These are phyloP conservation scores for Leucosporidium scottii DNA, from an alignment of 768 basidiomycete species.

Conservation along the genomic window DNA sequence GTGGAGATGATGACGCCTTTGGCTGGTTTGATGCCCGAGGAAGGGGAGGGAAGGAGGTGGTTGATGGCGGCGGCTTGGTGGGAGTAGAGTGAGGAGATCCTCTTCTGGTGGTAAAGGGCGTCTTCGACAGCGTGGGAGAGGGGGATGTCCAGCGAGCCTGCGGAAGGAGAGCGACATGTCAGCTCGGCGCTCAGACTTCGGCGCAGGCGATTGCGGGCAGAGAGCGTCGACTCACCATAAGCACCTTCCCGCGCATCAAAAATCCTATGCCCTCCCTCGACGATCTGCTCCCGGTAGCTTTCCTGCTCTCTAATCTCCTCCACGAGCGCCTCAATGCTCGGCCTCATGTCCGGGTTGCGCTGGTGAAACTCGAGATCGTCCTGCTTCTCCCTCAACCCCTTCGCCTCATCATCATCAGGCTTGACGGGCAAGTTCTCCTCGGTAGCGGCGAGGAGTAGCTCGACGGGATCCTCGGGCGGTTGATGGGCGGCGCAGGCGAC, in stretches of 20 bases:
- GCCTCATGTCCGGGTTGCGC: constrained; percentile 47
- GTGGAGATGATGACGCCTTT: constrained; percentile 80
- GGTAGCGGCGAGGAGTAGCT: constrained; percentile 60
- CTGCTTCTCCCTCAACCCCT: constrained; percentile 20
- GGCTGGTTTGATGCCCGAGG: constrained; percentile 35
- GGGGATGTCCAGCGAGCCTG: constrained; percentile 49
- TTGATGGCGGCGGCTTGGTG: constrained; percentile 69
- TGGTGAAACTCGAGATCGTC: constrained; percentile 36
- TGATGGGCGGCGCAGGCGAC: constrained; percentile 34
- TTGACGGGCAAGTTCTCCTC: constrained; percentile 65
- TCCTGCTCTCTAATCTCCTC: constrained; percentile 53
- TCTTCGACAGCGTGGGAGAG: constrained; percentile 54
- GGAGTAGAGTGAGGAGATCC: constrained; percentile 58
- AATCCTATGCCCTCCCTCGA: constrained; percentile 48
- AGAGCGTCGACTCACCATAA: constrained; percentile 46
- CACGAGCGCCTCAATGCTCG: constrained; percentile 55
- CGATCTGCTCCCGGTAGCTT: constrained; percentile 68
- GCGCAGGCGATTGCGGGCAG: neutral
- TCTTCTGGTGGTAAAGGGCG: constrained; percentile 55
- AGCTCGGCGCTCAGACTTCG: neutral
- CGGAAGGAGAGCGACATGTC: constrained; percentile 38
- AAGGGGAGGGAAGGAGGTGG: constrained; percentile 33
- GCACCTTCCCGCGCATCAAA: constrained; percentile 52
- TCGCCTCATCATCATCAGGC: constrained; percentile 41
- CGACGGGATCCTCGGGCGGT: constrained; percentile 54